phyloP scores from a whole-genome alignment of 257 asterid genomes.

The Solanum sejunctum region DNA sequence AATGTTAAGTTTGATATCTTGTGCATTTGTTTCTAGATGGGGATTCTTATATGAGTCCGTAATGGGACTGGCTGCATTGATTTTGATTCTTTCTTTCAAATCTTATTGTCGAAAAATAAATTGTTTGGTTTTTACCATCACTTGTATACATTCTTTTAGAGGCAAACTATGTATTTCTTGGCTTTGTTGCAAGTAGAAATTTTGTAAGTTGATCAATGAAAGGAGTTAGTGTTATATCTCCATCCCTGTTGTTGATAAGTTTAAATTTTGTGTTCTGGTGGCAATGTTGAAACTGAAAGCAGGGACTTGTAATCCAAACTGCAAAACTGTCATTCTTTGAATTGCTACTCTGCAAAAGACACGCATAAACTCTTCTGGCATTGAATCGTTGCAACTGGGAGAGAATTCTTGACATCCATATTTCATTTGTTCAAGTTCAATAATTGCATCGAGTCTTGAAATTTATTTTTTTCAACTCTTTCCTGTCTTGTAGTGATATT shows the following conservation, averaged over 20 bases:
- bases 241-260: background rate
- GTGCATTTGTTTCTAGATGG: background rate
- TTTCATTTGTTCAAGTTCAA: background rate
- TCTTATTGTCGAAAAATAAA: background rate
- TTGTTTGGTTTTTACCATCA: background rate
- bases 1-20: background rate
- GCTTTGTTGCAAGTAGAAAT: background rate
- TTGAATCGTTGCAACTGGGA: background rate
- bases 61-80: background rate
- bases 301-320: background rate
- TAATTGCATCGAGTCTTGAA: background rate
- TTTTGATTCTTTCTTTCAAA: background rate
- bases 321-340: background rate
- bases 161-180: background rate
- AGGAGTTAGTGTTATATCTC: background rate
- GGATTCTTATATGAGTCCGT: background rate
- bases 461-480: background rate
- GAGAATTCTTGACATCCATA: background rate
- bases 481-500: background rate
- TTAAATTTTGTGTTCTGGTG: background rate
- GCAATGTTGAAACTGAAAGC: background rate
- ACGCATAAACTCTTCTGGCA: background rate
- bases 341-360: background rate
- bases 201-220: background rate
- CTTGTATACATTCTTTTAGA: background rate